Percentiles rank a stretch among this genome's conserved stretches.
These are phyloP conservation scores for Alternaria novae-zelandiae DNA, from an alignment of 2,329 filamentous ascomycete species.

Conservation along the genomic window DNA sequence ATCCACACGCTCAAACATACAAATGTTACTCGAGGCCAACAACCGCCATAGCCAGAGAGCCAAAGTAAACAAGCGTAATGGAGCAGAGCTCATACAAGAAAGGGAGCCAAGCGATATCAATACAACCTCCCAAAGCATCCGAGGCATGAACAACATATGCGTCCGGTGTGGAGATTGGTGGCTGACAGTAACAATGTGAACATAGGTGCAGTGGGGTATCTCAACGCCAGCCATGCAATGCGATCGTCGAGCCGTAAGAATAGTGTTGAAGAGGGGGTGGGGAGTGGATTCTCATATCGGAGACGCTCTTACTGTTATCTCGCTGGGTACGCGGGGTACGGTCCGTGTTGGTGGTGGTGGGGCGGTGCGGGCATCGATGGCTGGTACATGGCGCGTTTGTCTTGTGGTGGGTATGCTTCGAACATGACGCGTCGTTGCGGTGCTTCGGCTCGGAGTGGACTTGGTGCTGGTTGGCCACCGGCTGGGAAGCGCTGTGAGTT, in stretches of 20 bases:
- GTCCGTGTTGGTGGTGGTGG: slow-evolving; percentile 31
- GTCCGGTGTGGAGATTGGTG: neutral
- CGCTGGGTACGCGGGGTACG: slow-evolving; percentile 36
- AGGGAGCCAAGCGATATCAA: neutral
- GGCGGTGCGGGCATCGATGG: slow-evolving; percentile 29
- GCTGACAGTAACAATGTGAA: neutral
- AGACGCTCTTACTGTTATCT: slow-evolving; percentile 11
- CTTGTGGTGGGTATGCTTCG: slow-evolving; percentile 37
- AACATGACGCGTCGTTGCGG: slow-evolving; percentile 47
- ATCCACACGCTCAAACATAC: neutral
- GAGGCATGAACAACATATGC: neutral
- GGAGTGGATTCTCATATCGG: no score
- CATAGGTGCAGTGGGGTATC: slow-evolving; percentile 34
- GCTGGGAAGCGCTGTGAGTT: slow-evolving; percentile 59
- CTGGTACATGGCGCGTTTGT: slow-evolving; percentile 29
- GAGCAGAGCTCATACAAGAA: neutral
- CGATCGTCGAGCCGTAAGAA: slow-evolving; percentile 29
- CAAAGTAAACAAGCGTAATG: neutral
- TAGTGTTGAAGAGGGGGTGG: slow-evolving; percentile 5
- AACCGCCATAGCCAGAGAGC: neutral
- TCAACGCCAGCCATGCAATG: slow-evolving; percentile 45
- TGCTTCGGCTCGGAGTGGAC: slow-evolving; percentile 38
- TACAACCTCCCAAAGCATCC: neutral
- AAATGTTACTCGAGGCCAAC: neutral
- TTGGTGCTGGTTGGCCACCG: slow-evolving; percentile 33